Evolutionary conservation across 2,329 filamentous ascomycete species (phyloP).

Genomic region (Monosporascus sp.): DNA sequence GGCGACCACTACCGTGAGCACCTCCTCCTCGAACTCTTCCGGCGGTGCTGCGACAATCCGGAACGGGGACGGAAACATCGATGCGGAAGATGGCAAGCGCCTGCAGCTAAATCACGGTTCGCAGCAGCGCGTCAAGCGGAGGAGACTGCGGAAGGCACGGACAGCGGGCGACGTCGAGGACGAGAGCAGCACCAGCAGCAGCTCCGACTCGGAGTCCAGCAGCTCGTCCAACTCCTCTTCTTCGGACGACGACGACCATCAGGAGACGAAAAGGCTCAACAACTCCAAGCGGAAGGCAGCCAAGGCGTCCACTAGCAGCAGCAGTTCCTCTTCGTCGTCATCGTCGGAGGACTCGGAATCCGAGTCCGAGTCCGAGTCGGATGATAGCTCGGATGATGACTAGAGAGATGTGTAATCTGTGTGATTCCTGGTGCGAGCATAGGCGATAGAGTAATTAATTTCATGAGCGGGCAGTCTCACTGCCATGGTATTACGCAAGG

Average conservation of each 20-base stretch:
- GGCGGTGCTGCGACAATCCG: conserved; percentile 3
- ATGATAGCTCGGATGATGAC: conserved; percentile 27
- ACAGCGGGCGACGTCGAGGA: conserved; percentile 40
- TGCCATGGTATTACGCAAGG: not conserved
- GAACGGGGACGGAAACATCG: conserved; percentile 12
- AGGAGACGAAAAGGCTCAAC: not conserved
- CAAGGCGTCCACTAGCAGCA: conserved; percentile 27
- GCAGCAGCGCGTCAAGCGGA: conserved; percentile 41
- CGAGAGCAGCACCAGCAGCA: conserved; percentile 27
- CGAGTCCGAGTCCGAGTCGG: conserved; percentile 32
- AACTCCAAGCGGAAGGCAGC: conserved; percentile 22
- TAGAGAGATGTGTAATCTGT: not conserved
- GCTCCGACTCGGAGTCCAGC: conserved; percentile 29
- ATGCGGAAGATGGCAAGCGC: conserved; percentile 32
- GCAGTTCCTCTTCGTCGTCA: conserved; percentile 12
- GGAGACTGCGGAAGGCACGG: conserved; percentile 42
- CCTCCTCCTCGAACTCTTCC: conserved; percentile 21
- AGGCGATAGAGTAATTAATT: not conserved
- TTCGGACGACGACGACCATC: not conserved
- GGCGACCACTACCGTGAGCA: conserved; percentile 19
- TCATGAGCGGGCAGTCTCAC: not conserved
- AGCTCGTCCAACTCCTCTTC: not conserved
- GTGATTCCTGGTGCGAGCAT: not conserved
- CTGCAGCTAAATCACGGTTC: conserved; percentile 41
- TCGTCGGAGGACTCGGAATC: conserved; percentile 19